Conservation (phyloP, 257 asterid species). For the Fraxinus pennsylvanica region DNA sequence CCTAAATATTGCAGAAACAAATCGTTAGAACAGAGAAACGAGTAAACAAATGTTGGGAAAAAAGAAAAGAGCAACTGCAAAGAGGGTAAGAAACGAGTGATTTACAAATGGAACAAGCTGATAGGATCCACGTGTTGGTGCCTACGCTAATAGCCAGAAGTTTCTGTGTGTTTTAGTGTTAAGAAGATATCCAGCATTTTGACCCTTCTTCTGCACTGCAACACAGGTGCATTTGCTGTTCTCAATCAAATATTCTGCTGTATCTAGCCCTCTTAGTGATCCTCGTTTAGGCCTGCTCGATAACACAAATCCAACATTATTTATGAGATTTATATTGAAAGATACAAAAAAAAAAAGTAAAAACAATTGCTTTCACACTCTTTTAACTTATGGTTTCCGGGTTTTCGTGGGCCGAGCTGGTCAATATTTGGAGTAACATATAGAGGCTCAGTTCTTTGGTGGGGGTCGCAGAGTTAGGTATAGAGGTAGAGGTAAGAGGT, state of each 20-base stretch:
- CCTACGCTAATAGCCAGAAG: constrained; percentile 77
- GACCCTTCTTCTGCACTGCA: constrained; percentile 76
- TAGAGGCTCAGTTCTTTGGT: too few relatives aligned
- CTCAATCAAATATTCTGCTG: constrained; percentile 67
- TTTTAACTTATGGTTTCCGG: too few relatives aligned
- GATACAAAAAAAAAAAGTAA: neutral
- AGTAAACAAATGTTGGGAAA: neutral
- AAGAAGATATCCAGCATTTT: constrained; percentile 69
- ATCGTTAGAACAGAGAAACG: neutral
- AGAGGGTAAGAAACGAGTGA: neutral
- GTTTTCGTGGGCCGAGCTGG: too few relatives aligned
- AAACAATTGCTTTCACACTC: neutral
- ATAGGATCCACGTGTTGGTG: neutral
- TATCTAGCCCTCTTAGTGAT: constrained; percentile 58
- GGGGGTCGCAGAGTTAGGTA: too few relatives aligned
- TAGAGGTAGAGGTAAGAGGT: too few relatives aligned
- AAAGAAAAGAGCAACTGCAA: neutral
- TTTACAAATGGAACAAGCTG: neutral
- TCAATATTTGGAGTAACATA: too few relatives aligned
- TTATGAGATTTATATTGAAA: too few relatives aligned
- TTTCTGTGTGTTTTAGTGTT: constrained; percentile 69
- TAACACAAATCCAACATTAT: neutral
- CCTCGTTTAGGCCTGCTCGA: constrained; percentile 45
- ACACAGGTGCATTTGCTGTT: constrained; percentile 79
- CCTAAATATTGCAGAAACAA: neutral